Conservation (phyloP, 148 eudicot species). For the Chenopodium formosanum region DNA sequence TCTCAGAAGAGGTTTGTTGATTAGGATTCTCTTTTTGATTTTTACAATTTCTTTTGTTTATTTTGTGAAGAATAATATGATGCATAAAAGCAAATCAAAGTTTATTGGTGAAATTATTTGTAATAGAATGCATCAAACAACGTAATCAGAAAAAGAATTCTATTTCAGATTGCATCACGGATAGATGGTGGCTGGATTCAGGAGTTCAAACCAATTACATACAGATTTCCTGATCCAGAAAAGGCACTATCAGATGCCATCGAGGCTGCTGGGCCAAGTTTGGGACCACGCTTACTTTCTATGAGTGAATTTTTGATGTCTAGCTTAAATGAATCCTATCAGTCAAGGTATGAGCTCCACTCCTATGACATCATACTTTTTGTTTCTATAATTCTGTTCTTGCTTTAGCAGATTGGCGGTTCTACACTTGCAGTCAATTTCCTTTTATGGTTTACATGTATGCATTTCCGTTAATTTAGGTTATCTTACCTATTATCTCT, state of each 20-base stretch:
- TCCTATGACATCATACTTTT: constrained; percentile 10
- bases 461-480: not conserved
- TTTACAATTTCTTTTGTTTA: constrained; percentile 4
- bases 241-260: constrained; percentile 76
- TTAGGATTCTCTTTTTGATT: constrained; percentile 8
- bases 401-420: not conserved
- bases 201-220: constrained; percentile 50
- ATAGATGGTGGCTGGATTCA: constrained; percentile 96
- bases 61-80: not conserved
- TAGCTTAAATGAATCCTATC: constrained; percentile 88
- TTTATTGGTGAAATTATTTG: not conserved
- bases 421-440: not conserved
- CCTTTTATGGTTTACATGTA: not conserved
- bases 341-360: constrained; percentile 61
- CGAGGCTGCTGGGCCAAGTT: constrained; percentile 80
- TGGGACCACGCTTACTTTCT: constrained; percentile 79
- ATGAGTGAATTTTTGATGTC: constrained; percentile 99
- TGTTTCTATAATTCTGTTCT: constrained; percentile 1
- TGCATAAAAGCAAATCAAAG: not conserved
- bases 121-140: not conserved
- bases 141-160: constrained; percentile 1
- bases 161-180: constrained; percentile 63
- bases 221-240: constrained; percentile 75
- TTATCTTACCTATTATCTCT: not conserved
- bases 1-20: constrained; percentile 56